Evolutionary conservation across 495 filamentous ascomycete species (phyloP), one percentile per base, ranked within the genome.

Genomic region (Schizothecium vesticola): DNA sequence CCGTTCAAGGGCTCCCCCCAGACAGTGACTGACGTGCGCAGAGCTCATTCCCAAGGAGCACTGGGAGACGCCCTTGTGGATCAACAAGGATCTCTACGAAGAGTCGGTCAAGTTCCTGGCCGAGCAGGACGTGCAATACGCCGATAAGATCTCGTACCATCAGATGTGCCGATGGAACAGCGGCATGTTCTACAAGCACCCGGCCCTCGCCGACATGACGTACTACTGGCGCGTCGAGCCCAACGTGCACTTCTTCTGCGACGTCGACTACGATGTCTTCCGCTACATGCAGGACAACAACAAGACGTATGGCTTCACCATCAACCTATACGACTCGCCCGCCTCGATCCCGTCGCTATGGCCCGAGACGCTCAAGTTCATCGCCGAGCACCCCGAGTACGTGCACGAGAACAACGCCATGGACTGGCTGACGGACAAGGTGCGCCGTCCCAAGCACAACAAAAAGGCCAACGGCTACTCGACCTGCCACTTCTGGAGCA

Each of bases 131-230:
- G 90, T 98, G 58, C 94, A 98, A 77, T 99, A 98, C 79, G 90
- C 90, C 65, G 83, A 86, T 67, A 91, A 90, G 82, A 75, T 93
- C 61, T 96, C 92, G 66, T 99, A 99, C 81, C 95, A 98, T 78
- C 91, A 98, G 80, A 99, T 99, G 95, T 99, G 95, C 77, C 90
- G 95, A 59, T 99, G 94, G 96, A 98, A 99, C 84, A 94, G 91
- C 73, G 95, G 95, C 71, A 85, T 97, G 76, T 99, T 99, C 86
- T 97, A 96, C 83, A 91, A 95, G 71, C 96, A 99, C 80, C 93
- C 93, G 0, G 94, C 92, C 0, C 88, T 99, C 22, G 81, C 85
- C 57, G 79, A 93, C 60, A 88, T 85, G 63, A 91, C 91, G 65
- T 99, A 92, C 85, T 99, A 99, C 83, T 99, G 96, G 96, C 93